These are phyloP conservation scores for Aschersonia sp. DNA, from an alignment of 2,329 filamentous ascomycete genomes.

Conservation along the genomic window DNA sequence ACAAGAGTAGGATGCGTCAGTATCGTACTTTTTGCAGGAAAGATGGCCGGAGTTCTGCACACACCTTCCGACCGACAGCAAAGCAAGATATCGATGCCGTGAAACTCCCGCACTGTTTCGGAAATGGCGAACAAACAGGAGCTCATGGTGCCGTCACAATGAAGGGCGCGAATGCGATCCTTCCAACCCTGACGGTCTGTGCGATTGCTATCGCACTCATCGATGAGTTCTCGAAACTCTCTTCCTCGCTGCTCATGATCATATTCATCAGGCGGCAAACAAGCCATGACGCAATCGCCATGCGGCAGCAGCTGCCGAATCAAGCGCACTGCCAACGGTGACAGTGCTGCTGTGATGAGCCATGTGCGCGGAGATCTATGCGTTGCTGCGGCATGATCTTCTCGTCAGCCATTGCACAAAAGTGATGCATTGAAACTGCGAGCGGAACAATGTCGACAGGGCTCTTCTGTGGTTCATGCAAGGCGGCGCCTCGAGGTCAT, in stretches of 20 bases:
- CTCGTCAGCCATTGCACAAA: conserved; percentile 14
- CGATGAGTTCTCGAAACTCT: conserved; percentile 69
- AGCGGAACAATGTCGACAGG: neutral
- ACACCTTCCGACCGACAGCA: conserved; percentile 79
- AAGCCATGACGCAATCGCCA: conserved; percentile 81
- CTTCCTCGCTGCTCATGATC: conserved; percentile 61
- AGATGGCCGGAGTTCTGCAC: too few relatives aligned
- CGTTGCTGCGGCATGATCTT: conserved; percentile 31
- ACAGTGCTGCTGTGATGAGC: conserved; percentile 80
- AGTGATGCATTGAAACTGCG: neutral
- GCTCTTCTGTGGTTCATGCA: too few relatives aligned
- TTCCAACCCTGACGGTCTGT: conserved; percentile 67
- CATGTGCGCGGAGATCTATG: conserved; percentile 74
- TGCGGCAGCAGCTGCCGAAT: conserved; percentile 73
- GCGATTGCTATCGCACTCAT: conserved; percentile 46
- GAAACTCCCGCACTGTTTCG: conserved; percentile 73
- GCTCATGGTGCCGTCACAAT: conserved; percentile 48
- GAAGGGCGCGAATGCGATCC: conserved; percentile 55
- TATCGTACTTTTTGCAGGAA: too few relatives aligned
- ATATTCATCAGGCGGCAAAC: conserved; percentile 64
- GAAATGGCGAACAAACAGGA: conserved; percentile 79
- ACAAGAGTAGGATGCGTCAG: neutral
- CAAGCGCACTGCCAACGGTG: conserved; percentile 71
- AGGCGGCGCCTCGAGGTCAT: too few relatives aligned
- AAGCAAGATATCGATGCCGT: conserved; percentile 75